A percentile compares a stretch with the other conserved stretches of the same genome.
These are phyloP conservation scores for Leishmania arabica DNA, from an alignment of 208 protist species.

Conservation along the genomic window DNA sequence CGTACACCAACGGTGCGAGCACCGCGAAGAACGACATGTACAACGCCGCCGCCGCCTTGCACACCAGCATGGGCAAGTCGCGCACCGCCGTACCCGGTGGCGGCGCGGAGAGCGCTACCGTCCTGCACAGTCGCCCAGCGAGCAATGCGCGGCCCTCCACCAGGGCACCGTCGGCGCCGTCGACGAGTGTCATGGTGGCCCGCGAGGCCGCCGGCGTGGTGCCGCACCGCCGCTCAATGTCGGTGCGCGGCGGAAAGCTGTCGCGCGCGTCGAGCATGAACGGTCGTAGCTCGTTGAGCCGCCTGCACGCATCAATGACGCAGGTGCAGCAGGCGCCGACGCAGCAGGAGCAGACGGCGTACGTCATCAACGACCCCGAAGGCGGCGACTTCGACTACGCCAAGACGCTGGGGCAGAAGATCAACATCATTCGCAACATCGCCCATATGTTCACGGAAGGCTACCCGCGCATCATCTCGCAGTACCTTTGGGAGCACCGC, in stretches of 20 bases:
- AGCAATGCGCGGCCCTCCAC: slow-evolving; percentile 18
- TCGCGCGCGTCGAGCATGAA: slow-evolving; percentile 25
- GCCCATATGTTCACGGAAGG: slow-evolving; percentile 92
- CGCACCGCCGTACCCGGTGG: slow-evolving; percentile 19
- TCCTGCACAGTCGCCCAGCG: slow-evolving; percentile 17
- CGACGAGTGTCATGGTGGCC: slow-evolving; percentile 49
- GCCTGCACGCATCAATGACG: slow-evolving; percentile 32
- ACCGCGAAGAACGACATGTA: slow-evolving; percentile 39
- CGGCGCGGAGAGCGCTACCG: slow-evolving; percentile 8
- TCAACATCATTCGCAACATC: slow-evolving; percentile 82
- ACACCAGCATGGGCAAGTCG: slow-evolving; percentile 8
- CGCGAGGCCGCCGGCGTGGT: slow-evolving; percentile 73
- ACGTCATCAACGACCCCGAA: slow-evolving; percentile 86
- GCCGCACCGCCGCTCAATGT: slow-evolving; percentile 54
- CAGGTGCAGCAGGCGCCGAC: slow-evolving; percentile 15
- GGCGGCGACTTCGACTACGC: slow-evolving; percentile 81
- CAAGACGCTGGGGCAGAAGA: slow-evolving; percentile 42
- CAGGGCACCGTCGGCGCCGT: slow-evolving; percentile 14
- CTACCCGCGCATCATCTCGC: slow-evolving; percentile 87
- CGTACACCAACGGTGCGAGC: slow-evolving; percentile 47
- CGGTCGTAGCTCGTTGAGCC: slow-evolving; percentile 28
- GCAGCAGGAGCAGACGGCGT: slow-evolving; percentile 32
- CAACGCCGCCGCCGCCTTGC: slow-evolving; percentile 9
- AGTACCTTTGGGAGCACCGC: slow-evolving; percentile 89
- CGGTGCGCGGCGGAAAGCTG: slow-evolving; percentile 15